Evolutionary conservation across 169 alveolate species (phyloP).

Genomic region (Toxoplasma gondii): DNA sequence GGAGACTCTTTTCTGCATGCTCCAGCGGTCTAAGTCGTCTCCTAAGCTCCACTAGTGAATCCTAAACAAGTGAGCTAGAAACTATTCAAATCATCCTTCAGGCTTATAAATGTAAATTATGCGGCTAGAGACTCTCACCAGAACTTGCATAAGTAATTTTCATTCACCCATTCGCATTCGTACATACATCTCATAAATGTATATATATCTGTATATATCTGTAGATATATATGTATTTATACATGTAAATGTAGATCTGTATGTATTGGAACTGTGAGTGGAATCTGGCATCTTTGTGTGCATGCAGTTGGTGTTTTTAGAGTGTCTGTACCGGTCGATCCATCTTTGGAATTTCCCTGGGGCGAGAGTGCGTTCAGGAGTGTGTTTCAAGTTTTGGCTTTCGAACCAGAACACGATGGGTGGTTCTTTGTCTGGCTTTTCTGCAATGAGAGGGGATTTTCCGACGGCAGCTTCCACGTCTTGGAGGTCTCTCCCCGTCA

Average conservation of each 20-base stretch:
- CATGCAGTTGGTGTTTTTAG: background rate
- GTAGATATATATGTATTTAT: background rate
- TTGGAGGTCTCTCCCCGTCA: background rate
- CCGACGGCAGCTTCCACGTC: background rate
- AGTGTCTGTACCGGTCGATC: slow-evolving; percentile 56
- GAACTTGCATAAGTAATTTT: too few relatives aligned
- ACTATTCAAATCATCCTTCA: too few relatives aligned
- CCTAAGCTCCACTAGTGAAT: too few relatives aligned
- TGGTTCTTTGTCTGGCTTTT: background rate
- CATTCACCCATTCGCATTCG: too few relatives aligned
- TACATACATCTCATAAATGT: slow-evolving; percentile 1
- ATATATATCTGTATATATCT: background rate
- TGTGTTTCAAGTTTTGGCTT: slow-evolving; percentile 45
- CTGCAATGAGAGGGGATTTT: background rate
- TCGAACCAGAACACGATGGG: slow-evolving; percentile 49
- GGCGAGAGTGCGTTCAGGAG: slow-evolving; percentile 42
- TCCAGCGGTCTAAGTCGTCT: too few relatives aligned
- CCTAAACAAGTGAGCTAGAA: too few relatives aligned
- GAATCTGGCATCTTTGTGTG: too few relatives aligned
- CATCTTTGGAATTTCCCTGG: slow-evolving; percentile 56
- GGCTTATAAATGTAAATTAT: too few relatives aligned
- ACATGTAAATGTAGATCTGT: too few relatives aligned
- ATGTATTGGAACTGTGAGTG: too few relatives aligned
- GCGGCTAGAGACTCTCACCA: too few relatives aligned
- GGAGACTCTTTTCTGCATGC: too few relatives aligned